Base-by-base conservation (phyloP, 306 rosid genomes). In the Pyrus pyrifolia region DNA sequence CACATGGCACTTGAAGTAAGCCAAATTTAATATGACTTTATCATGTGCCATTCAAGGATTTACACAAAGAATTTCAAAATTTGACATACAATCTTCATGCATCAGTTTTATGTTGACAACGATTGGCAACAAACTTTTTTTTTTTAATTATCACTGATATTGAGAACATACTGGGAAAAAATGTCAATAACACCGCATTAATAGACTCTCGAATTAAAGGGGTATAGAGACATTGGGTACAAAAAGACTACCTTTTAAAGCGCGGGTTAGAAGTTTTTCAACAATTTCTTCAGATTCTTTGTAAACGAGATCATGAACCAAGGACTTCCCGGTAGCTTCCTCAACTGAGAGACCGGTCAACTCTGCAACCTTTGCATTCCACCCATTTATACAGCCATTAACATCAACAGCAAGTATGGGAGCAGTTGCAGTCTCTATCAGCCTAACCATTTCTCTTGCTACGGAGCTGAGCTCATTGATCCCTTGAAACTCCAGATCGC, bases 391-490 rank as follows among this genome's bases (percentile, higher is more conserved):
- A 78, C 84, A 73, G 68, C 99, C 98, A 73, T 92, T 88, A 35
- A 79, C 80, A 79, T 96, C 97, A 53, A 96, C 98, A 27, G 97
- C 98, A 83, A 96, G 88, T 78, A 96, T 96, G 62, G 99, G 99
- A 74, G 93, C 99, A 76, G 99, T 96, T 71, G 99, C 99, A 31
- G 99, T 96, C 86, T 96, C 99, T 59, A 96, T 96, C 89, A 96
- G 81, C 79, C 99, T 89, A 70, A 92, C 98, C 98, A 96, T 96
- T 85, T 96, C 99, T 79, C 98, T 89, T 30, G 99, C 98, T 73
- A 96, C 99, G 19, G 98, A 91, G 85, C 97, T 91, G 59, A 96
- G 91, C 83, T 96, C 99, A 81, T 92, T 93, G 19, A 91, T 84
- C 70, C 96, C 97, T 82, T 91, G 98, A 84, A 89, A 77, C 78